Percentiles rank a stretch among this genome's conserved stretches.
phyloP scores from a whole-genome alignment of 2,329 filamentous ascomycete species.

The Sarocladium strictum region DNA sequence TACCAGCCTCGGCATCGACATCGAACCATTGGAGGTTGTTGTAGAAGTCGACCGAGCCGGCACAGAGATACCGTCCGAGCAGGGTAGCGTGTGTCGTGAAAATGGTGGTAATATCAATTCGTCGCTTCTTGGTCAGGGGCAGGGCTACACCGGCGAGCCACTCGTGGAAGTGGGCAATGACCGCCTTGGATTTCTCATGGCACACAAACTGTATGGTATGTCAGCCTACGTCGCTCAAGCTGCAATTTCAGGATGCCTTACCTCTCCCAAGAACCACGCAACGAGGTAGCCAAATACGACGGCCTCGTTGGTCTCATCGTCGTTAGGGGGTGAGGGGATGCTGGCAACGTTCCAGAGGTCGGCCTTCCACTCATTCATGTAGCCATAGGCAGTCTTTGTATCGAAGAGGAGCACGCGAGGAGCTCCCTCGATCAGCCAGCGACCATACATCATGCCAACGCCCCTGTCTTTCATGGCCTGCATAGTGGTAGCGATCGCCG shows the following conservation, averaged over 20 bases:
- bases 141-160: conserved; percentile 94
- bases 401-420: conserved; percentile 92
- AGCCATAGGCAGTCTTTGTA: conserved; percentile 86
- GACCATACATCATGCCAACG: conserved; percentile 83
- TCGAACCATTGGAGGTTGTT: conserved; percentile 98
- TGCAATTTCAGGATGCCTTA: conserved; percentile 33
- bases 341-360: conserved; percentile 90
- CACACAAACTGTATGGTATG: conserved; percentile 66
- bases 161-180: conserved; percentile 98
- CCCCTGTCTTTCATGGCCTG: conserved; percentile 89
- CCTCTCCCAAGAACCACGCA: conserved; percentile 97
- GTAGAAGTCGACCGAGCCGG: conserved; percentile 97
- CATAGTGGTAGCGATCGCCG: conserved; percentile 75
- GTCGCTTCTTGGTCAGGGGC: conserved; percentile 85
- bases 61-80: conserved; percentile 91
- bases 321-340: conserved; percentile 86
- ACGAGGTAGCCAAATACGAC: conserved; percentile 97
- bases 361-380: conserved; percentile 92
- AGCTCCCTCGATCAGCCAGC: conserved; percentile 96
- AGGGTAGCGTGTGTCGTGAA: conserved; percentile 98
- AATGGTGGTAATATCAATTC: conserved; percentile 95
- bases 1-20: conserved; percentile 92
- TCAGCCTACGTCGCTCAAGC: conserved; percentile 11
- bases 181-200: conserved; percentile 84
- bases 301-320: conserved; percentile 94